Evolutionary conservation across 176 grass and related monocot genomes (phyloP), one percentile per base, ranked within the genome.

Genomic region (Eragrostis nindensis): DNA sequence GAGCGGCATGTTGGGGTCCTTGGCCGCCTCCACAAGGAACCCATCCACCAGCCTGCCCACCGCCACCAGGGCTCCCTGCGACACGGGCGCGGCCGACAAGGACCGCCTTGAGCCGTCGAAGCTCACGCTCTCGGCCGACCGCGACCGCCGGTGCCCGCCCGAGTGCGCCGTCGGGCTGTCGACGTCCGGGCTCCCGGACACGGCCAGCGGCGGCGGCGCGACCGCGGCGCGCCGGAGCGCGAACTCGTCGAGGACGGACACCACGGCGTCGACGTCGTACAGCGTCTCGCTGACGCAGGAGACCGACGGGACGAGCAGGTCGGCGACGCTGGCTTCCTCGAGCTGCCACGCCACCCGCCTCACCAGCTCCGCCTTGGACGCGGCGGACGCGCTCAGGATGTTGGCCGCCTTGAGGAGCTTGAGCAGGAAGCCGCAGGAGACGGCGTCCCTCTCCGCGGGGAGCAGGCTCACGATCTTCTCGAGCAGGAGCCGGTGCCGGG

Each of bases 401-500:
- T 91, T 95, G 7, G 86, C 89, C 4, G 88, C 90, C 84, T 91
- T 99, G 63, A 95, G 90, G 64, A 99, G 93, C 79, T 87, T 89
- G 25, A 99, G 90, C 29, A 99, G 60, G 72, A 95, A 99, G 2
- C 86, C 70, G 66, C 92, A 99, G 9, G 92, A 91, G 38, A 93
- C 96, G 30, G 96, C 82, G 71, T 90, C 86, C 73, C 85, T 84
- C 71, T 95, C 92, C 16, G 47, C 60, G 0, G 95, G 95, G 16
- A 98, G 70, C 65, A 98, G 84, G 67, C 90, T 98, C 12, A 95
- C 88, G 57, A 95, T 89, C 86, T 95, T 98, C 68, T 98, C 96
- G 7, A 99, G 71, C 24, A 93, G 73, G 54, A 93, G 85, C 16
- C 89, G 86, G 41, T 93, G 90, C 75, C 88, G 80, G 68, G 75